Percentiles rank a stretch among this genome's conserved stretches.
Conservation (phyloP, 352 stramenopile species). For the Globisporangium iwayamae region DNA sequence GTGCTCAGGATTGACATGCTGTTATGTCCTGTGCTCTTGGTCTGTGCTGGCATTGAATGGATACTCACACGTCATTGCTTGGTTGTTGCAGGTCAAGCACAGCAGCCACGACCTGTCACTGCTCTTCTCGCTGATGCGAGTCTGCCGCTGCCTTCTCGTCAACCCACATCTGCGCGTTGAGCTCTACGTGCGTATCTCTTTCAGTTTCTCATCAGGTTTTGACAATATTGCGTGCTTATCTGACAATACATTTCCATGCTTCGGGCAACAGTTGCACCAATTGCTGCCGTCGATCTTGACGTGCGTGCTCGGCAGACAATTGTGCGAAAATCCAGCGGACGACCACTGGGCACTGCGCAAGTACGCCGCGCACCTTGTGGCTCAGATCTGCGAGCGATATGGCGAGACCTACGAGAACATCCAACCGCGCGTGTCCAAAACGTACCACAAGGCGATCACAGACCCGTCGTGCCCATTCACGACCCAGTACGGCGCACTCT, state of each 20-base stretch:
- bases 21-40: not conserved
- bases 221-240: no score
- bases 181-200: constrained; percentile 67
- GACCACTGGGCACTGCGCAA: constrained; percentile 91
- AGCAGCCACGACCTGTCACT: constrained; percentile 75
- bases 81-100: constrained; percentile 55
- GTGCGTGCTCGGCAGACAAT: constrained; percentile 87
- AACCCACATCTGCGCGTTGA: constrained; percentile 93
- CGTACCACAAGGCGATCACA: constrained; percentile 85
- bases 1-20: not conserved
- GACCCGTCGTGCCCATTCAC: constrained; percentile 73
- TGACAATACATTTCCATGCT: not conserved
- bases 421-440: constrained; percentile 89
- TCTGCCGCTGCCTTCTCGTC: constrained; percentile 85
- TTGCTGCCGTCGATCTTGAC: constrained; percentile 91
- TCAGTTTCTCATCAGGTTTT: no score
- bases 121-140: constrained; percentile 84
- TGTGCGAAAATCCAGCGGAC: constrained; percentile 82
- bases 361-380: constrained; percentile 75
- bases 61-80: not conserved
- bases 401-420: constrained; percentile 92
- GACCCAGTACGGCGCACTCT: constrained; percentile 91
- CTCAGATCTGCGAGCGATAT: constrained; percentile 81
- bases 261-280: constrained; percentile 82
- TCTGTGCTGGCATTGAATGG: not conserved